Conservation (phyloP, 805 yeast genomes). For the Teunomyces atbi region DNA sequence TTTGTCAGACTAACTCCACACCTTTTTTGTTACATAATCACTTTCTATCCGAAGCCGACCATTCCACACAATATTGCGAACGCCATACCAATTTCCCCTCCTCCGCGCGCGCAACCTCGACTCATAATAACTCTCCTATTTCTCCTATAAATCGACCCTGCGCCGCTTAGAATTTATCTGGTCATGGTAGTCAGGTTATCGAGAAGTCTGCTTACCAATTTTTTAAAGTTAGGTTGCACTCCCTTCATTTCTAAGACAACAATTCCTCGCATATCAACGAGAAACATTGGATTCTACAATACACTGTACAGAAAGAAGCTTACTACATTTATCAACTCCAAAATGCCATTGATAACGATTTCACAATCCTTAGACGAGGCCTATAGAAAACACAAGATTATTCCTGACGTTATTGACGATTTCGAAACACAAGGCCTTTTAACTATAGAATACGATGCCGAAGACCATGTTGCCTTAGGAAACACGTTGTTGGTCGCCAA, state of each 20-base stretch:
- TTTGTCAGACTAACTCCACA: neutral
- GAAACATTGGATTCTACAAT: conserved; percentile 3
- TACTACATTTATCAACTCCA: conserved; percentile 7
- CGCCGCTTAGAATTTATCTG: neutral
- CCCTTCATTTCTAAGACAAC: neutral
- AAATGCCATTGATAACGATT: conserved; percentile 49
- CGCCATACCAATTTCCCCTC: conserved; percentile 1
- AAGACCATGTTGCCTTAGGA: conserved; percentile 75
- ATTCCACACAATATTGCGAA: neutral
- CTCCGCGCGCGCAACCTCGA: neutral
- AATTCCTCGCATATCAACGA: neutral
- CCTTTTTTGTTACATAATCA: neutral
- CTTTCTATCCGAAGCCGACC: neutral
- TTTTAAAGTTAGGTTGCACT: neutral
- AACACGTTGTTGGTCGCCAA: conserved; percentile 63
- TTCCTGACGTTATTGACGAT: conserved; percentile 53
- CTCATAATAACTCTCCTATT: neutral
- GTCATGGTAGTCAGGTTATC: neutral
- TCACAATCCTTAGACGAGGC: conserved; percentile 55
- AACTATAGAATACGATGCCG: conserved; percentile 55
- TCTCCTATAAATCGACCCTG: neutral
- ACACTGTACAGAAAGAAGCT: neutral
- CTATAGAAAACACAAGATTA: conserved; percentile 45
- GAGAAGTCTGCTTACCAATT: neutral
- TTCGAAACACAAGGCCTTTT: conserved; percentile 54